Conservation (phyloP, 805 yeast genomes). For the Suhomyces sp. region DNA sequence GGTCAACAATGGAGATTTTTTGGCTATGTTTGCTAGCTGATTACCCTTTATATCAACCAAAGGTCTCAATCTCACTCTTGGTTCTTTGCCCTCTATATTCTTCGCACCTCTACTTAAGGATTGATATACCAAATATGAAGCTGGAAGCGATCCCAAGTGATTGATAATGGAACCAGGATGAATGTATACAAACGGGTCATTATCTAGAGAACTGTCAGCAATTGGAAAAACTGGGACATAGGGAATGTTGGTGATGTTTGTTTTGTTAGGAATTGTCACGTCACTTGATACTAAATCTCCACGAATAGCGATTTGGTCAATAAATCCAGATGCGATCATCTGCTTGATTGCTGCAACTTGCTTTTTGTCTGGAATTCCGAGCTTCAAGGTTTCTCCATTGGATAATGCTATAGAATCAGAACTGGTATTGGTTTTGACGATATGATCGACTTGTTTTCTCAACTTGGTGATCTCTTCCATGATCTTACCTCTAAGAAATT, state of each 20-base stretch:
- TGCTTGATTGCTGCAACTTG: constrained; percentile 84
- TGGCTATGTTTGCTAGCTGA: constrained; percentile 76
- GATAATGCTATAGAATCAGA: constrained; percentile 55
- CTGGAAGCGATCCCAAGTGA: constrained; percentile 65
- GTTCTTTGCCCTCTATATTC: constrained; percentile 38
- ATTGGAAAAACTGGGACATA: constrained; percentile 57
- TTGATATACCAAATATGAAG: constrained; percentile 72
- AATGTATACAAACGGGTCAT: constrained; percentile 63
- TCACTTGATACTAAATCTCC: constrained; percentile 73
- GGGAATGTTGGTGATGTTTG: constrained; percentile 59
- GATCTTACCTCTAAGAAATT: constrained; percentile 72
- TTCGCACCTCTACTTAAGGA: constrained; percentile 56
- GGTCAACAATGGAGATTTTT: constrained; percentile 65
- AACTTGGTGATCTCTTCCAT: constrained; percentile 85
- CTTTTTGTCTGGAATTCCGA: constrained; percentile 62
- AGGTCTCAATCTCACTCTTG: constrained; percentile 63
- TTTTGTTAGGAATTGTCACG: constrained; percentile 53
- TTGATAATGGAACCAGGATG: constrained; percentile 75
- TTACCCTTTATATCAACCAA: constrained; percentile 72
- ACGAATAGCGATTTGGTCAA: constrained; percentile 86
- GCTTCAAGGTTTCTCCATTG: constrained; percentile 39
- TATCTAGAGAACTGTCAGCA: constrained; percentile 28
- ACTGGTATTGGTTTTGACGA: constrained; percentile 65
- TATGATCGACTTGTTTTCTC: constrained; percentile 72
- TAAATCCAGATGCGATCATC: constrained; percentile 87